Percentiles rank a stretch among this genome's conserved stretches.
Conservation (phyloP, 805 yeast genomes). For the Myxozyma neglecta region DNA sequence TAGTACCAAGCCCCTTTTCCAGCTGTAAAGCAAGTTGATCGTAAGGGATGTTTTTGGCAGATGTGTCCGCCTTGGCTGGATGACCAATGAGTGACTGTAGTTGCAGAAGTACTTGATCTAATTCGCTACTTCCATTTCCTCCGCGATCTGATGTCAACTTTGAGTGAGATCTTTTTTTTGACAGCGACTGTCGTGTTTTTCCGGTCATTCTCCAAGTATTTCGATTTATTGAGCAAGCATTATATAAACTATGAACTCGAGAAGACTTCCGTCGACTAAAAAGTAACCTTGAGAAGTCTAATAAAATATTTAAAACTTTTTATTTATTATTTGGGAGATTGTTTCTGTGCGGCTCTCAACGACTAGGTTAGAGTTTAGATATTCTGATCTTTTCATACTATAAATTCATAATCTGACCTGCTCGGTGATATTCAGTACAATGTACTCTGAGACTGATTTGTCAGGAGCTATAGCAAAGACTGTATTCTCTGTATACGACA, state of each 20-base stretch:
- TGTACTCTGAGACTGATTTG: not conserved
- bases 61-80: not conserved
- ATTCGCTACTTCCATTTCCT: not conserved
- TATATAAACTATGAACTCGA: too few species aligned
- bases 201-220: not conserved
- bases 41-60: not conserved
- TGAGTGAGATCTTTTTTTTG: not conserved
- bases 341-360: not conserved
- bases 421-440: not conserved
- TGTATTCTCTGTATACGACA: constrained; percentile 4
- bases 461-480: constrained; percentile 4
- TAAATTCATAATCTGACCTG: too few species aligned
- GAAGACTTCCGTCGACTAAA: too few species aligned
- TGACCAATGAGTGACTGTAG: constrained; percentile 6
- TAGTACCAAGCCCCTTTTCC: constrained; percentile 18
- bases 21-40: not conserved
- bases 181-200: not conserved
- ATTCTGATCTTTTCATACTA: too few species aligned
- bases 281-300: too few species aligned
- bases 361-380: not conserved
- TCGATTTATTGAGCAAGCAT: not conserved
- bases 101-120: constrained; percentile 3
- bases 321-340: not conserved
- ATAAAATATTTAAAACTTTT: too few species aligned
- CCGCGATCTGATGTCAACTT: constrained; percentile 1